phyloP scores from a whole-genome alignment of 1,139 yeast species.

The Maudiozyma humilis region DNA sequence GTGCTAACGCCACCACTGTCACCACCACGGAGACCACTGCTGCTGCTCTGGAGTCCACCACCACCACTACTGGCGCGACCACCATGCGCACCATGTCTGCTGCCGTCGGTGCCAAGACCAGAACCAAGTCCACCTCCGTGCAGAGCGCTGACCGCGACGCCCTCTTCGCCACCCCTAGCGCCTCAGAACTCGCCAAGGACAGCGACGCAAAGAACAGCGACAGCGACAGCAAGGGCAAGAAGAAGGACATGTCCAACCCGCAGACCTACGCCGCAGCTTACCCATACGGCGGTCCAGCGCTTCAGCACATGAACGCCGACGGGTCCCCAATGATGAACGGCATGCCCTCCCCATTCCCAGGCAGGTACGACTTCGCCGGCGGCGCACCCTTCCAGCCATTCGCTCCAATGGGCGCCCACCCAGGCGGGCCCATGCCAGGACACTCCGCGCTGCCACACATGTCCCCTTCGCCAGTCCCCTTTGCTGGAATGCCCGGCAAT shows the following conservation, averaged over 20 bases:
- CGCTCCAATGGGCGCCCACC: conserved; percentile 22
- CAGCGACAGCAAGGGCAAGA: conserved; percentile 2
- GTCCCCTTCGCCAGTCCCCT: conserved; percentile 18
- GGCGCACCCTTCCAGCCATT: conserved; percentile 29
- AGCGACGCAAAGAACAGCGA: not conserved
- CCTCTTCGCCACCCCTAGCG: conserved; percentile 12
- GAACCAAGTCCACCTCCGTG: conserved; percentile 27
- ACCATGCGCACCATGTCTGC: conserved; percentile 9
- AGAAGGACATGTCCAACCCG: conserved; percentile 7
- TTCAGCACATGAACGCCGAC: conserved; percentile 24
- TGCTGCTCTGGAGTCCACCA: conserved; percentile 4
- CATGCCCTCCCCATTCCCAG: conserved; percentile 29
- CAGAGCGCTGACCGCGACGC: conserved; percentile 16
- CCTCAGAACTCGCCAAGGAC: conserved; percentile 1
- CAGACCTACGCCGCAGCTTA: conserved; percentile 29
- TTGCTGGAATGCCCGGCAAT: conserved; percentile 9
- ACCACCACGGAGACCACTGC: conserved; percentile 14
- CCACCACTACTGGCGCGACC: conserved; percentile 5
- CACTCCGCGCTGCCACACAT: conserved; percentile 20
- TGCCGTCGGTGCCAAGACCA: conserved; percentile 17
- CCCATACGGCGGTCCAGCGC: conserved; percentile 31
- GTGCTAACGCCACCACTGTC: conserved; percentile 9
- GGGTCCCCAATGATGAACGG: conserved; percentile 18
- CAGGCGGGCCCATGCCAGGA: conserved; percentile 18
- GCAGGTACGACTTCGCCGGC: conserved; percentile 24